A percentile compares a stretch with the other conserved stretches of the same genome.
These are phyloP conservation scores for Catenaria anguillulae DNA, from an alignment of 371 early-diverging fungal genomes.

Conservation along the genomic window DNA sequence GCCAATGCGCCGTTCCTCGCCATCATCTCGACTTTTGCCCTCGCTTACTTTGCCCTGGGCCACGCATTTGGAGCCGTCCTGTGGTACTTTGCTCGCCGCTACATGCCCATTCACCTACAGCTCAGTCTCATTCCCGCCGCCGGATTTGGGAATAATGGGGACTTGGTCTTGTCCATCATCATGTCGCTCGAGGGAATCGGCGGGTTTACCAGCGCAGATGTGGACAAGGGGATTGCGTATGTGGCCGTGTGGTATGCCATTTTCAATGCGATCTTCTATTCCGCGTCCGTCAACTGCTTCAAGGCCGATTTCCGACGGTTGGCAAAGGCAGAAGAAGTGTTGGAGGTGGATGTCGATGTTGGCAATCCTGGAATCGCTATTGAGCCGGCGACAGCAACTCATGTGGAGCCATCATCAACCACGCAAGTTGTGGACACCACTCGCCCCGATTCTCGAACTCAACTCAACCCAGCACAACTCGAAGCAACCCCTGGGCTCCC, in stretches of 20 bases:
- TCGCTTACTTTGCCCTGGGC: not conserved
- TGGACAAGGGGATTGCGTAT: not conserved
- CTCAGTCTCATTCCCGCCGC: not conserved
- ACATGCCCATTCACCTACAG: not conserved
- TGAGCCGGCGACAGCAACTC: constrained; percentile 19
- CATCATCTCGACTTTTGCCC: not conserved
- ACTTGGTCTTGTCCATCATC: not conserved
- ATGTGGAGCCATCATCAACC: constrained; percentile 25
- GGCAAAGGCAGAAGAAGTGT: not conserved
- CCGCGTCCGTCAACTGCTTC: not conserved
- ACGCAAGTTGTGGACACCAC: constrained; percentile 15
- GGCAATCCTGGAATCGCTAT: not conserved
- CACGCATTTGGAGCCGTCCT: not conserved
- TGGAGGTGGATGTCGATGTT: constrained; percentile 10
- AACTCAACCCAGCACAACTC: too few species aligned
- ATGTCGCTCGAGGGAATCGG: not conserved
- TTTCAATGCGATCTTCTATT: not conserved
- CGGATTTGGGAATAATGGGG: not conserved
- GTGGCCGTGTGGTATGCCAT: not conserved
- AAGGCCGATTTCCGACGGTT: not conserved
- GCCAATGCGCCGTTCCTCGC: not conserved
- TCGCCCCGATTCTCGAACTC: too few species aligned
- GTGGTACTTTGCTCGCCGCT: too few species aligned
- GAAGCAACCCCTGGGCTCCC: constrained; percentile 17
- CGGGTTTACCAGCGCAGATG: not conserved